These are phyloP conservation scores for Fusarium chlamydosporum DNA, from an alignment of 2,329 filamentous ascomycete species.

Conservation along the genomic window DNA sequence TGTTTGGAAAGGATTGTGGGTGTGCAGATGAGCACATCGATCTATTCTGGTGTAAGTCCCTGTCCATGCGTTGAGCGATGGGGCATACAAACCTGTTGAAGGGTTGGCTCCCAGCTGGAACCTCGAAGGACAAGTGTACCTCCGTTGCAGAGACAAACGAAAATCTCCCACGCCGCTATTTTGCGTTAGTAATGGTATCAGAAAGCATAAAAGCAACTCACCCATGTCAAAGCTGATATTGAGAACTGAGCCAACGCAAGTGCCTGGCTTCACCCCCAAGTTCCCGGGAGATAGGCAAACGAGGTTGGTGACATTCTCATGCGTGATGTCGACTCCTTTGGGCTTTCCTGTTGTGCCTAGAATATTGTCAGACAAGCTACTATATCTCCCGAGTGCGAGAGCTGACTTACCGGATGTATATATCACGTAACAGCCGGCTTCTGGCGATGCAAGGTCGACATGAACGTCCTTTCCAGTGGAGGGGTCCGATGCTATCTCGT, in stretches of 20 bases:
- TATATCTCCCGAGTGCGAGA: background rate
- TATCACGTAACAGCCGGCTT: constrained; percentile 63
- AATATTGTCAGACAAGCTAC: constrained; percentile 7
- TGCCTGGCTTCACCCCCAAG: constrained; percentile 64
- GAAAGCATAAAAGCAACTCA: constrained; percentile 53
- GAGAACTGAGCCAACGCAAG: constrained; percentile 67
- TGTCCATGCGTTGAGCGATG: background rate
- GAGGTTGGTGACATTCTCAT: constrained; percentile 68
- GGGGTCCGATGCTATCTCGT: constrained; percentile 36
- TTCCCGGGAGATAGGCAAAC: constrained; percentile 65
- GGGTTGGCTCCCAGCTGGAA: constrained; percentile 62
- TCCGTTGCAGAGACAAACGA: constrained; percentile 69
- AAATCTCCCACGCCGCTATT: constrained; percentile 72
- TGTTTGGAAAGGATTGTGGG: constrained; percentile 68
- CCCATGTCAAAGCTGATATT: constrained; percentile 74
- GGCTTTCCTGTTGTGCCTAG: constrained; percentile 68
- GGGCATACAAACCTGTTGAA: constrained; percentile 59
- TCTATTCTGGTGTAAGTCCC: constrained; percentile 50
- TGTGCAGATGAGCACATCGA: constrained; percentile 69
- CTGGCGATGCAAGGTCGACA: constrained; percentile 55
- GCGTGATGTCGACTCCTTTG: constrained; percentile 71
- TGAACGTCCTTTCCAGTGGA: constrained; percentile 25
- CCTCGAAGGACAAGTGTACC: constrained; percentile 68
- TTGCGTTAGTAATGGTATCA: constrained; percentile 26
- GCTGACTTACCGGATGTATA: constrained; percentile 65